These are phyloP conservation scores for Cladobotryum mycophilum DNA, from an alignment of 2,329 filamentous ascomycete genomes.

Conservation along the genomic window DNA sequence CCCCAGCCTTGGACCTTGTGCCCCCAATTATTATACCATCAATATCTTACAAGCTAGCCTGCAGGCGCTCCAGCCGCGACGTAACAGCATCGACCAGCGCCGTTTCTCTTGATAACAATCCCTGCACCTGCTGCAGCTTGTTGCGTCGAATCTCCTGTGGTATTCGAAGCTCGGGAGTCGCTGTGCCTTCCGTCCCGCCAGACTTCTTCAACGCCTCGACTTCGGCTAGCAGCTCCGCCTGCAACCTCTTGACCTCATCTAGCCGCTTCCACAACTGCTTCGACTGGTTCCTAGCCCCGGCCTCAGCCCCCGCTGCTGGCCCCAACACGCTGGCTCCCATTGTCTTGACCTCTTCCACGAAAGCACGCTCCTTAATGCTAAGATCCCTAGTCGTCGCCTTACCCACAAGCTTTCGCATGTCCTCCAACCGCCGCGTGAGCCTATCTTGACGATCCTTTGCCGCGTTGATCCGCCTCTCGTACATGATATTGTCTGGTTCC, in stretches of 20 bases:
- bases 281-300: conserved; percentile 30
- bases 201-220: conserved; percentile 38
- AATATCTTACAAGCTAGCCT: conserved; percentile 23
- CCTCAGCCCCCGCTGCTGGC: conserved; percentile 19
- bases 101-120: conserved; percentile 58
- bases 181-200: conserved; percentile 18
- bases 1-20: neutral
- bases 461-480: conserved; percentile 51
- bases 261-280: conserved; percentile 52
- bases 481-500: conserved; percentile 47
- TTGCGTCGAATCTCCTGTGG: conserved; percentile 55
- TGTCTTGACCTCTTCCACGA: conserved; percentile 42
- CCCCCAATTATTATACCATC: conserved; percentile 1
- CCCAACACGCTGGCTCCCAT: conserved; percentile 47
- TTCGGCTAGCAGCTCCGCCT: conserved; percentile 47
- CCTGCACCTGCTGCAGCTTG: conserved; percentile 59
- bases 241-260: conserved; percentile 48
- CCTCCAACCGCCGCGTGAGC: conserved; percentile 54
- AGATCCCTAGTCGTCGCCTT: conserved; percentile 37
- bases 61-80: conserved; percentile 53
- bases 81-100: conserved; percentile 63
- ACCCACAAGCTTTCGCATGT: conserved; percentile 40
- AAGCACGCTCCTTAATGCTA: conserved; percentile 39
- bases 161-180: conserved; percentile 43
- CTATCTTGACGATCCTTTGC: conserved; percentile 51